Conservation (phyloP, 129 eudicot species). For the Tanacetum coccineum region DNA sequence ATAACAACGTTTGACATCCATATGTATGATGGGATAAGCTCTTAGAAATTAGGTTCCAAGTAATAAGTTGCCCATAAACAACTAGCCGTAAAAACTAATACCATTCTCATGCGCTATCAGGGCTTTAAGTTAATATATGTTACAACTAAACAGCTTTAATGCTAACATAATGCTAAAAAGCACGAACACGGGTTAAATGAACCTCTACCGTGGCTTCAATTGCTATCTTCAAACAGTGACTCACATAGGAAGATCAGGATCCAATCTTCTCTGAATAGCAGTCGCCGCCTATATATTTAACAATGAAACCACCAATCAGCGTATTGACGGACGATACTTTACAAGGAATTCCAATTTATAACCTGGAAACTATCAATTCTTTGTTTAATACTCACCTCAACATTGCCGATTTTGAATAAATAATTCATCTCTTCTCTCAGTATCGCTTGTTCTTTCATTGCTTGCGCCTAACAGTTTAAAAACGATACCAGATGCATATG, state of each 20-base stretch:
- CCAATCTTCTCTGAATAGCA: constrained; percentile 90
- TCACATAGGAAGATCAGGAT: constrained; percentile 80
- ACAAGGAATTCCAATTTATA: background rate
- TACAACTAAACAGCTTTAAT: constrained; percentile 6
- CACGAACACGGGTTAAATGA: background rate
- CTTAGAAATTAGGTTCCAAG: constrained; percentile 7
- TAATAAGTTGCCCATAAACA: background rate
- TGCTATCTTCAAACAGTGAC: background rate
- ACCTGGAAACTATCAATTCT: background rate
- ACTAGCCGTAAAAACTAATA: background rate
- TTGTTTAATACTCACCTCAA: constrained; percentile 53
- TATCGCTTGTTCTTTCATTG: constrained; percentile 94
- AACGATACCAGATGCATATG: constrained; percentile 3
- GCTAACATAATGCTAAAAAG: constrained; percentile 1
- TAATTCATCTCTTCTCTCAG: constrained; percentile 91
- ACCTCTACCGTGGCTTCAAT: background rate
- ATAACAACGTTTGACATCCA: background rate
- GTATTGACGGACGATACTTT: background rate
- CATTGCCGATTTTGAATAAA: constrained; percentile 81
- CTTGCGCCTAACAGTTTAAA: constrained; percentile 65
- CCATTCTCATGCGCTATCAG: constrained; percentile 16
- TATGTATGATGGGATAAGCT: background rate
- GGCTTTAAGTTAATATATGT: background rate
- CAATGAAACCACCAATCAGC: constrained; percentile 7
- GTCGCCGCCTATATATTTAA: constrained; percentile 71